Evolutionary conservation across 2,329 filamentous ascomycete genomes (phyloP), one percentile per base, ranked within the genome.

Genomic region (Claviceps sp.): DNA sequence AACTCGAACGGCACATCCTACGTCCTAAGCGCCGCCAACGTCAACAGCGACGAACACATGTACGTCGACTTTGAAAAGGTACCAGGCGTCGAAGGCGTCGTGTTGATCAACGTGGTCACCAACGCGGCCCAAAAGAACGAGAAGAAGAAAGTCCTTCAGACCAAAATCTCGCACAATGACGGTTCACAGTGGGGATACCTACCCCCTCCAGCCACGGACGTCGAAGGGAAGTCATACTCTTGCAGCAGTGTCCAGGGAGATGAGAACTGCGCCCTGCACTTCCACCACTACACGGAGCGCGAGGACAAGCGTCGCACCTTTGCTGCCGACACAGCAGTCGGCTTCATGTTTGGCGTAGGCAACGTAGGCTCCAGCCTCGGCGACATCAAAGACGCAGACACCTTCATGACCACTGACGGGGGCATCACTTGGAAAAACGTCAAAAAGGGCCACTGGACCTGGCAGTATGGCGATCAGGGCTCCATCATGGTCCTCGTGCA

Each of bases 1-100:
- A 98, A 98, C 72, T 96, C 89, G 61, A 97, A 98, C 64, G 93
- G 93, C 51, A 98, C 93, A 0, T 93, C 87, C 1, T 98, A 96
- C 62, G 87, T 95, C 13, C 73, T 95, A 57, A 94, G 87, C 66
- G 75, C 93, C 24, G 73, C 80, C 48, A 81, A 80, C 19, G 89
- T 97, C 63, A 96, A 97, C 67, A 80, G 88, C 59, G 82, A 96
- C 63, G 71, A 76, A 13, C 60, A 65, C 2, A 89, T 84, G 44
- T 96, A 84, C 62, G 91, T 95, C 45, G 93, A 98, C 64, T 98
- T 95, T 67, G 93, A 98, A 66, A 96, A 95, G 72, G 89, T 96
- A 74, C 79, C 87, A 47, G 89, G 89, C 2, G 74, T 98, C 14
- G 91, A 98, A 67, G 93, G 93, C 44, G 88, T 98, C 49, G 82